A percentile compares a stretch with the other conserved stretches of the same genome.
phyloP scores from a whole-genome alignment of 176 grass and related monocot species.

The Aegilops umbellulata region DNA sequence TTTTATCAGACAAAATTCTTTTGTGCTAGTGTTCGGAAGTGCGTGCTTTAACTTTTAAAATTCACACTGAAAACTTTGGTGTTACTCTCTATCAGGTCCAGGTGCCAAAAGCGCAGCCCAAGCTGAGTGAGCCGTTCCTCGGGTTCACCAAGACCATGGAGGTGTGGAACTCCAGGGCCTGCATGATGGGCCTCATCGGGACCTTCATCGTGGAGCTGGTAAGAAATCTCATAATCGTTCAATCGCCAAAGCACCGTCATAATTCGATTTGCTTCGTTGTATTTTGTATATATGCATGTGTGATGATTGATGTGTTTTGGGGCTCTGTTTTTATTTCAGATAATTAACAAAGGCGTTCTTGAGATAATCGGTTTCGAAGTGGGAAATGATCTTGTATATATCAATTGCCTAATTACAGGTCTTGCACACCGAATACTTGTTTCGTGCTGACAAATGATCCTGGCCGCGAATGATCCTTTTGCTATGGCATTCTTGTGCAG shows the following conservation, averaged over 20 bases:
- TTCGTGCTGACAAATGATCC: too few species aligned
- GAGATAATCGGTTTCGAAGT: conserved; percentile 76
- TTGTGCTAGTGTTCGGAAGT: too few species aligned
- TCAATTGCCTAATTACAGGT: too few species aligned
- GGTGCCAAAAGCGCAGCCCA: conserved; percentile 65
- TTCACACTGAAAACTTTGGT: background rate
- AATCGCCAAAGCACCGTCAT: background rate
- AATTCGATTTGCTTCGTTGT: background rate
- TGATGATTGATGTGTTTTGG: background rate
- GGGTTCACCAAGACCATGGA: conserved; percentile 86
- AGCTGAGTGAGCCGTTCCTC: conserved; percentile 67
- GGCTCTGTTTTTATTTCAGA: conserved; percentile 22
- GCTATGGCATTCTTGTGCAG: too few species aligned
- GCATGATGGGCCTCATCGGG: conserved; percentile 85
- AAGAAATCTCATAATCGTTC: background rate
- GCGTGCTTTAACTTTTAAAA: too few species aligned
- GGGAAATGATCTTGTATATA: too few species aligned
- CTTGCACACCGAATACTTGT: too few species aligned
- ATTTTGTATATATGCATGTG: background rate
- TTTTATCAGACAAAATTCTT: background rate
- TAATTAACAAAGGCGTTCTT: conserved; percentile 68
- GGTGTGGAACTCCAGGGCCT: conserved; percentile 80
- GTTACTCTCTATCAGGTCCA: conserved; percentile 19
- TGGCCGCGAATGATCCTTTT: too few species aligned
- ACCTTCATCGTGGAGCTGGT: conserved; percentile 83